Base-by-base conservation (phyloP, 2,329 filamentous ascomycete species). In the Colletotrichum sp. region DNA sequence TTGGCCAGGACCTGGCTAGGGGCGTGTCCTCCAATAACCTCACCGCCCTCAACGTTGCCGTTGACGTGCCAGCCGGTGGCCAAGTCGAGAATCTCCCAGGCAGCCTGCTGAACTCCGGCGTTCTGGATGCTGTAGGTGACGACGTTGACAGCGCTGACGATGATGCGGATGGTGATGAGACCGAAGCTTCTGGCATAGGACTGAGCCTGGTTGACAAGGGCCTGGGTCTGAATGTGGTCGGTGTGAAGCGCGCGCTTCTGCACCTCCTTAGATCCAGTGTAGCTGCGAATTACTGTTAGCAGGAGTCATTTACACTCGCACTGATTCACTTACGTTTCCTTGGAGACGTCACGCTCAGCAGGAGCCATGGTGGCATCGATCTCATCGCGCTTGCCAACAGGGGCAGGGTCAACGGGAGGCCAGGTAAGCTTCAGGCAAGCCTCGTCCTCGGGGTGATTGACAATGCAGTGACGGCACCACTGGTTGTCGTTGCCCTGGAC, bases 301-400 rank as follows among this genome's bases (percentile, higher is more conserved):
- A 21, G 43, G 43, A 0, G n/a, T 48, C 43, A 4, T 0, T 21
- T 1, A 1, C n/a, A 48, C 1, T 0, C 10, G 43, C 43, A 48
- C n/a, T 4, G 10, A 0, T 48, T 48, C 10, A 48, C 43, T 48
- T 21, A 48, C 43, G 43, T 48, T 48, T 48, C 43, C 43, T 48
- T 48, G 43, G 43, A 48, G 43, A 48, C 43, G 10, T 48, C 43
- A 48, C 43, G 43, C 43, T 48, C n/a, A 48, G 43, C 43, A 21
- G 43, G 43, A 1, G 43, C n/a, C 43, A 48, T 13, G 43, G 43
- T 48, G 43, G 43, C 43, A 3, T 48, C 43, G n/a, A 10, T 48
- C 43, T 48, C 43, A 48, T 48, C 43, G n/a, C 43, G 43, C 43
- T 48, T 48, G 43, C 43, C 43, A 21, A 48, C 43, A 21, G 43